Evolutionary conservation across 2,329 filamentous ascomycete genomes (phyloP), one percentile per base, ranked within the genome.

Genomic region (Westerdykella aurantiaca): DNA sequence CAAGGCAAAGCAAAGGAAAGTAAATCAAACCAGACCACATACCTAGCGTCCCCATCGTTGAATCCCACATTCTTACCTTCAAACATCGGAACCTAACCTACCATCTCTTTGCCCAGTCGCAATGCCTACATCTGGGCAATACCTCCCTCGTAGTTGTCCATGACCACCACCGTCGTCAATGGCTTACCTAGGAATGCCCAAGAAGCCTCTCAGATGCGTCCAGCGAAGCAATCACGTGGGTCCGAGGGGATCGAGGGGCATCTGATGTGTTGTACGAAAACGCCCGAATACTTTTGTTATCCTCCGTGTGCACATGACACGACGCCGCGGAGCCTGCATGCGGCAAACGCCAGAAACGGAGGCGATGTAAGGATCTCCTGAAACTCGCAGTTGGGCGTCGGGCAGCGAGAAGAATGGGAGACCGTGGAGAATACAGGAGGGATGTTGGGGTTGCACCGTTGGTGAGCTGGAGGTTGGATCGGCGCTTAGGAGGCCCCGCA

Each of bases 181-280:
- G 58, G 58, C 58, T 53, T 53, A 53, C 43, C 51, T 55, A 48
- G 59, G 57, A 61, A 63, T 61, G 57, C 42, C 49, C 25, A 34
- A 21, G 37, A 10, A 33, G 14, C 31, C n/a, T 34, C 12, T 31
- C 41, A 35, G 21, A 44, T 45, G 13, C 35, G 23, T 43, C 31
- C 14, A 29, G 23, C 1, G 11, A 46, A 11, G 40, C 57, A 53
- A 59, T 37, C 53, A 56, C 58, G 57, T 37, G 41, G 12, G 23
- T 41, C 25, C 34, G 34, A 21, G 18, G 18, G 18, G 6, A 21
- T 21, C 18, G 18, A 21, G 18, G 18, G 18, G 18, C 18, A 6
- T 21, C 18, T 21, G 18, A 6, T 21, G 18, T 21, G 18, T 21
- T 3, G 18, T 21, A 21, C 18, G 18, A 21, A 21, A 21, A 21